Conservation (phyloP, 2,329 filamentous ascomycete species). For the Penicillium vulpinum region DNA sequence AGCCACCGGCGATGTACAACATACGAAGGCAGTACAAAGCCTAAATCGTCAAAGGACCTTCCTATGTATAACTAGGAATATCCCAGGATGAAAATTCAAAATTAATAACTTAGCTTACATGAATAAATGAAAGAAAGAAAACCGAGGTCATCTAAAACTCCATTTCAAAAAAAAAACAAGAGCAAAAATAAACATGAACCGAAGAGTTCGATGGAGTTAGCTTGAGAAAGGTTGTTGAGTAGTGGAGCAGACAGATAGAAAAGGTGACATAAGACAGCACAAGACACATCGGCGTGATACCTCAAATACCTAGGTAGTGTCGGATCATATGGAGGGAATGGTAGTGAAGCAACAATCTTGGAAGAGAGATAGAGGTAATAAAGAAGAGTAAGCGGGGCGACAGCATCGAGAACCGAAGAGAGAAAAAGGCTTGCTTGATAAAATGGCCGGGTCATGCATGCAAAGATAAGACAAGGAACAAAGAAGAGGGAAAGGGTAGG, state of each 20-base stretch:
- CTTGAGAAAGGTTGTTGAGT: not conserved
- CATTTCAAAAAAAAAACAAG: slow-evolving; percentile 2
- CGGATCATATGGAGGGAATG: not conserved
- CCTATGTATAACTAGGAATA: not conserved
- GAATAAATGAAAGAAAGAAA: not conserved
- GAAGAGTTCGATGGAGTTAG: not conserved
- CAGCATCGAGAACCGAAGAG: slow-evolving; percentile 7
- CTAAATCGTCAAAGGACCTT: not conserved
- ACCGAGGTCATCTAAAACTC: slow-evolving; percentile 7
- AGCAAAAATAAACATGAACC: not conserved
- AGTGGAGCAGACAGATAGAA: slow-evolving; percentile 11
- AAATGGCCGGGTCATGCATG: slow-evolving; percentile 23
- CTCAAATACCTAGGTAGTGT: not conserved
- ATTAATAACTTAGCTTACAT: slow-evolving; percentile 8
- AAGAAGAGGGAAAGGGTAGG: not conserved
- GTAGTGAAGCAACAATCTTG: not conserved
- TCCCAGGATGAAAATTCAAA: not conserved
- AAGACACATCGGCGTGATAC: not conserved
- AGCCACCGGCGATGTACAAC: not conserved
- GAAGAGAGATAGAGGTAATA: not conserved
- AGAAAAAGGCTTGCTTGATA: slow-evolving; percentile 19
- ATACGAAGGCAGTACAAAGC: not conserved
- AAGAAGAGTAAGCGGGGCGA: slow-evolving; percentile 8
- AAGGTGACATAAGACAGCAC: slow-evolving; percentile 1
- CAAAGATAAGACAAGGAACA: slow-evolving; percentile 10